Conservation (phyloP, 2,329 filamentous ascomycete genomes). For the Diaporthe amygdali region DNA sequence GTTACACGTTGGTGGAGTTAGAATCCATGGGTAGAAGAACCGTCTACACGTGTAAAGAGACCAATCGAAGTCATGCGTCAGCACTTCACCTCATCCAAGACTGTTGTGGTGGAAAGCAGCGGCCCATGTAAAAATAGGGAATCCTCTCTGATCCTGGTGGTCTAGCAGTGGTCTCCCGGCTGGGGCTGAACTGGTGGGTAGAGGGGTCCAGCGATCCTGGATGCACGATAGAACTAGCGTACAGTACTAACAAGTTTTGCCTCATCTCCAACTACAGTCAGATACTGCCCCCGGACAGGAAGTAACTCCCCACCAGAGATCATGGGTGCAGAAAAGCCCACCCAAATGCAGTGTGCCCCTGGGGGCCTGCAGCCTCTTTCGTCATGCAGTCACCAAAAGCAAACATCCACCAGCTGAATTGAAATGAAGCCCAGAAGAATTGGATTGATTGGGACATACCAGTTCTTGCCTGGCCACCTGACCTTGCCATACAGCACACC, state of each 20-base stretch:
- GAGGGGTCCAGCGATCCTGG: neutral
- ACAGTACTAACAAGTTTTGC: neutral
- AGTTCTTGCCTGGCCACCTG: neutral
- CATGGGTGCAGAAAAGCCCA: neutral
- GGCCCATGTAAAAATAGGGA: slow-evolving; percentile 8
- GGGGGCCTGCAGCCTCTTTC: slow-evolving; percentile 6
- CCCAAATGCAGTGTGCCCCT: neutral
- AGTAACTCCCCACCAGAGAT: neutral
- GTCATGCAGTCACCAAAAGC: slow-evolving; percentile 9
- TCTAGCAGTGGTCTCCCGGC: neutral
- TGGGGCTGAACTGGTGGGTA: neutral
- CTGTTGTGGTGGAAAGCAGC: neutral
- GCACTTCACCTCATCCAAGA: neutral
- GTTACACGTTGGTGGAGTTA: neutral
- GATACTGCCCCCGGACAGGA: neutral
- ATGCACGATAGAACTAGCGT: neutral
- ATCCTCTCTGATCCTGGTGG: neutral
- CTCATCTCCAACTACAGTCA: accelerated
- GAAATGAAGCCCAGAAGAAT: neutral
- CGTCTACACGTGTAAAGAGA: neutral
- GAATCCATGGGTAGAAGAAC: neutral
- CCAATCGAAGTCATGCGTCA: neutral
- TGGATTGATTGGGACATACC: neutral
- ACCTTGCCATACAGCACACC: neutral
- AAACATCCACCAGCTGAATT: neutral